phyloP scores from a whole-genome alignment of 805 yeast species.

The Candida broadrunensis region DNA sequence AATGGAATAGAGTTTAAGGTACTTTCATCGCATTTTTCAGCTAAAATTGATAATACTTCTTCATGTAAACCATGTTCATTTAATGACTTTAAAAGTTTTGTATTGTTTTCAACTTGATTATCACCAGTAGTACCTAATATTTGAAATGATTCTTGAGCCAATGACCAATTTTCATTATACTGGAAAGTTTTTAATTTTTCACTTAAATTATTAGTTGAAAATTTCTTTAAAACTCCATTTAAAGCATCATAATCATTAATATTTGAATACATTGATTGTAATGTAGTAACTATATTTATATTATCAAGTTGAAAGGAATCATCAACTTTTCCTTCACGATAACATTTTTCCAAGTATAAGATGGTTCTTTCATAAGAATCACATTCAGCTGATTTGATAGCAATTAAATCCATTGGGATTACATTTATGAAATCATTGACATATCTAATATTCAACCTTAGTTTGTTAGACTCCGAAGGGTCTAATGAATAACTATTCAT shows the following conservation, averaged over 20 bases:
- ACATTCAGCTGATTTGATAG: constrained; percentile 76
- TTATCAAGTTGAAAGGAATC: constrained; percentile 25
- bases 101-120: constrained; percentile 28
- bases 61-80: constrained; percentile 76
- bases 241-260: constrained; percentile 88
- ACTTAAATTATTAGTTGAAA: constrained; percentile 65
- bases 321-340: constrained; percentile 35
- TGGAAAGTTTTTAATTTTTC: constrained; percentile 80
- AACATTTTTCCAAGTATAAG: constrained; percentile 76
- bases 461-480: constrained; percentile 13
- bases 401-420: constrained; percentile 70
- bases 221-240: constrained; percentile 76
- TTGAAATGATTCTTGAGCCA: constrained; percentile 82
- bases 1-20: constrained; percentile 31
- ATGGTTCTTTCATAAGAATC: constrained; percentile 86
- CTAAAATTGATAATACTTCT: constrained; percentile 53
- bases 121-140: constrained; percentile 49
- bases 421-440: constrained; percentile 48
- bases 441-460: constrained; percentile 23
- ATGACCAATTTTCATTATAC: constrained; percentile 80
- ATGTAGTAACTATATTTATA: constrained; percentile 40
- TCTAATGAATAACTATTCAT: constrained; percentile 20
- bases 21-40: constrained; percentile 23
- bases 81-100: constrained; percentile 66
- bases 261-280: constrained; percentile 81